Evolutionary conservation across 805 yeast species (phyloP).

Genomic region (Cyberlindnera amylophila): DNA sequence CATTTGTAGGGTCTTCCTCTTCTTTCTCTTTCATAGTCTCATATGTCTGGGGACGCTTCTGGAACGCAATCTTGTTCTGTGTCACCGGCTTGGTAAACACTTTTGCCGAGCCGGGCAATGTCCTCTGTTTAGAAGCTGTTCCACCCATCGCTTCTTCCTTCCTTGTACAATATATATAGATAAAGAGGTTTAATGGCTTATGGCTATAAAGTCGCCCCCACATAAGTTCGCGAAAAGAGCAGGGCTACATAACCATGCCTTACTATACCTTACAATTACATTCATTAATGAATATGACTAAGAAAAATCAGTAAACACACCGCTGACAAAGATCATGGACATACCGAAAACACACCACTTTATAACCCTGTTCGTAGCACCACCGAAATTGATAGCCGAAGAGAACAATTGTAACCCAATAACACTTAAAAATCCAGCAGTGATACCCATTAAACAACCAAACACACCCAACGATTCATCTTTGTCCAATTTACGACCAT

Average conservation of each 20-base stretch:
- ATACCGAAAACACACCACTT: slow-evolving; percentile 62
- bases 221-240: too few species aligned
- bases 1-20: slow-evolving; percentile 3
- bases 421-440: slow-evolving; percentile 82
- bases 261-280: too few species aligned
- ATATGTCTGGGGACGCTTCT: slow-evolving; percentile 13
- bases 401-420: slow-evolving; percentile 85
- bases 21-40: slow-evolving; percentile 1
- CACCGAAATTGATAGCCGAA: slow-evolving; percentile 77
- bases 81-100: slow-evolving; percentile 3
- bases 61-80: slow-evolving; percentile 13
- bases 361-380: slow-evolving; percentile 55
- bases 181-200: too few species aligned
- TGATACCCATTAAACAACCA: slow-evolving; percentile 64
- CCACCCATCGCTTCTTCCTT: too few species aligned
- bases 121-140: slow-evolving; percentile 11
- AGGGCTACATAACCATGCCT: too few species aligned
- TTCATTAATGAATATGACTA: background rate
- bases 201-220: too few species aligned
- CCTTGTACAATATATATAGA: too few species aligned
- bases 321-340: slow-evolving; percentile 47
- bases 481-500: slow-evolving; percentile 32
- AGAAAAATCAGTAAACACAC: slow-evolving; percentile 30
- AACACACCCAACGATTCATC: slow-evolving; percentile 38
- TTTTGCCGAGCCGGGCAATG: slow-evolving; percentile 5